Evolutionary conservation across 2,329 filamentous ascomycete genomes (phyloP), one percentile per base, ranked within the genome.

Genomic region (Hyphodiscus sp.): DNA sequence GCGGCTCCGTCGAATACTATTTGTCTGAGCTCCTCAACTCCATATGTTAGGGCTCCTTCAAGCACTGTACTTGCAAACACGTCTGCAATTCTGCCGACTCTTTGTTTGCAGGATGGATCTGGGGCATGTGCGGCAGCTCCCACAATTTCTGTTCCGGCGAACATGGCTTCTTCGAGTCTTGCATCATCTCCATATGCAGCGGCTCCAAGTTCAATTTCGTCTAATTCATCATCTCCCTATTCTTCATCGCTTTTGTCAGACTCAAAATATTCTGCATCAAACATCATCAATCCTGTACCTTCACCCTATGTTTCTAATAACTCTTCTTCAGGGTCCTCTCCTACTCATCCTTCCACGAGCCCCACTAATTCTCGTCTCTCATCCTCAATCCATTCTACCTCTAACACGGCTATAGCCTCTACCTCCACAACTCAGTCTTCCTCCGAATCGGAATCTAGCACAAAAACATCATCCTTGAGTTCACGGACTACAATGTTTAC

Each of bases 401-500:
- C 47, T n/a, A 42, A 47, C 53, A 20, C 23, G 42, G 38, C 46
- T 41, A 45, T 30, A 50, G 44, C 49, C 43, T 45, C 55, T 47
- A 47, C 51, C 46, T 43, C 47, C 20, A 26, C 3, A 26, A 8
- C 23, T 26, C 5, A 38, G 16, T 6, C 33, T 38, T n/a, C 33
- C 11, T 38, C 33, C 16, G 4, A 38, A 38, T 19, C 33, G 42
- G 11, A 6, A 23, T 41, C 58, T 19, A 51, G 42, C 23, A 47
- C 44, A n/a, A 54, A 45, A 23, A 47, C 48, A 11, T 50, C 23
- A 11, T 26, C 54, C 29, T 52, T 52, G 9, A 53, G 45, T 10
- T 44, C 52, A 0, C 44, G 53, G 7, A 56, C 51, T n/a, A 54
- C 58, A n/a, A 56, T 66, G 11, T 63, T 51, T 42, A 66, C 63